A percentile compares a stretch with the other conserved stretches of the same genome.
These are phyloP conservation scores for Lactarius vividus DNA, from an alignment of 768 basidiomycete species.

Conservation along the genomic window DNA sequence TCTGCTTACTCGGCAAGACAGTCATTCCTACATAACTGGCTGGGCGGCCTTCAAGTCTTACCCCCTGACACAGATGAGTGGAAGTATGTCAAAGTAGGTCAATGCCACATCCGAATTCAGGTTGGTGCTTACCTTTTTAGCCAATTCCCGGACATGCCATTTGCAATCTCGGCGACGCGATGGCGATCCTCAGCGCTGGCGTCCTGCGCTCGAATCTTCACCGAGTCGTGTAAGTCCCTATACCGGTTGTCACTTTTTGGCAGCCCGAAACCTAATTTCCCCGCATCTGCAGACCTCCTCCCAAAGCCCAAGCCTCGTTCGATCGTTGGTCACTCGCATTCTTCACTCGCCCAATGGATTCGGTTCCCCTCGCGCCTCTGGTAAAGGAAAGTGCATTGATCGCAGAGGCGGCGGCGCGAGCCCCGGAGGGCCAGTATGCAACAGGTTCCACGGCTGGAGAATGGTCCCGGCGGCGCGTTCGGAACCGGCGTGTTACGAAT, in stretches of 20 bases:
- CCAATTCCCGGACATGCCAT: constrained; percentile 36
- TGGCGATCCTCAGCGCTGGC: constrained; percentile 35
- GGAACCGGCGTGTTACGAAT: constrained; percentile 33
- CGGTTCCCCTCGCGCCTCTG: constrained; percentile 49
- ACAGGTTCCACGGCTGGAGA: constrained; percentile 40
- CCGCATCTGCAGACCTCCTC: constrained; percentile 42
- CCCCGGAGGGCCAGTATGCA: constrained; percentile 37
- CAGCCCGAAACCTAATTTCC: neutral
- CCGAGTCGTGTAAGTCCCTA: constrained; percentile 31
- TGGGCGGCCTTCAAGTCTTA: constrained; percentile 14
- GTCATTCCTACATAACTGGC: constrained; percentile 1
- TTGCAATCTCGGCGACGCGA: constrained; percentile 37
- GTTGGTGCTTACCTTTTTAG: constrained; percentile 4
- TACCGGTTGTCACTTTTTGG: neutral
- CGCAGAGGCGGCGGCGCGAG: constrained; percentile 40
- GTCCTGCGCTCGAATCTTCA: constrained; percentile 36
- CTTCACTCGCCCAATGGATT: constrained; percentile 65
- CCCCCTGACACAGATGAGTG: neutral
- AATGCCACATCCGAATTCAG: neutral
- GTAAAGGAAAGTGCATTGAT: constrained; percentile 50
- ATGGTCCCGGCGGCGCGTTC: constrained; percentile 44
- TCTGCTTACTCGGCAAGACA: neutral
- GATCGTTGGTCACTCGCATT: constrained; percentile 70
- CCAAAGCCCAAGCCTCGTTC: constrained; percentile 49
- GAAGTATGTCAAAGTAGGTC: constrained; percentile 12